Percentiles rank a stretch among this genome's conserved stretches.
phyloP scores from a whole-genome alignment of 2,329 filamentous ascomycete species.

The Aspergillus floridensis region DNA sequence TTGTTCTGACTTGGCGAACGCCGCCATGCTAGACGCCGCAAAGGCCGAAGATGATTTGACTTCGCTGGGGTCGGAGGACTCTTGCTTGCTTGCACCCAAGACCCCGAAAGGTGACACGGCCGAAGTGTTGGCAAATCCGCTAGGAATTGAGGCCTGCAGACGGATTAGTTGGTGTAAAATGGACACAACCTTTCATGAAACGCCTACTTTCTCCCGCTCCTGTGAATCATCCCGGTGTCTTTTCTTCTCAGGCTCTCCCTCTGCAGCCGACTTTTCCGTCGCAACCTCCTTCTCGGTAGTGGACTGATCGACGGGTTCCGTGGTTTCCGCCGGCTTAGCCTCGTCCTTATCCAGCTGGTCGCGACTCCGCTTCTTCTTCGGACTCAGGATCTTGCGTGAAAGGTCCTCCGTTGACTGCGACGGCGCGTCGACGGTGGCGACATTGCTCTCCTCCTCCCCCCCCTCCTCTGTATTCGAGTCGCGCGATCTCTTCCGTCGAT shows the following conservation, averaged over 20 bases:
- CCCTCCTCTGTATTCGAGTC: conserved; percentile 38
- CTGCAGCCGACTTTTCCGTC: conserved; percentile 16
- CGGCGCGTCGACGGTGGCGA: background rate
- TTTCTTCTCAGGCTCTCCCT: conserved; percentile 44
- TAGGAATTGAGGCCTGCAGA: conserved; percentile 32
- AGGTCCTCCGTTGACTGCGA: conserved; percentile 16
- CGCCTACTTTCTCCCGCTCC: conserved; percentile 33
- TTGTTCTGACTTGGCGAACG: conserved; percentile 58
- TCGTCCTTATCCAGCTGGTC: conserved; percentile 43
- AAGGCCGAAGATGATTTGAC: conserved; percentile 62
- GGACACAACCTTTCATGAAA: background rate
- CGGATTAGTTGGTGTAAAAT: background rate
- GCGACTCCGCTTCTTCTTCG: conserved; percentile 46
- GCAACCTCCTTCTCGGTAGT: conserved; percentile 12
- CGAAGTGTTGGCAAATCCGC: conserved; percentile 45
- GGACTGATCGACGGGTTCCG: conserved; percentile 15
- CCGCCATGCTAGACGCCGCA: conserved; percentile 65
- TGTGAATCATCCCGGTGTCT: conserved; percentile 43
- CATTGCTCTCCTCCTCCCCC: conserved; percentile 14
- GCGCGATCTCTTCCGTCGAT: conserved; percentile 44
- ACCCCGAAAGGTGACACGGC: conserved; percentile 44
- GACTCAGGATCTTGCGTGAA: conserved; percentile 29
- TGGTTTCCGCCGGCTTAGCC: conserved; percentile 17
- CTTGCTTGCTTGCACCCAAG: conserved; percentile 28
- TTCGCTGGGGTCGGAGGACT: conserved; percentile 25